Evolutionary conservation across 306 rosid species (phyloP).

Genomic region (Echinosophora koreensis): DNA sequence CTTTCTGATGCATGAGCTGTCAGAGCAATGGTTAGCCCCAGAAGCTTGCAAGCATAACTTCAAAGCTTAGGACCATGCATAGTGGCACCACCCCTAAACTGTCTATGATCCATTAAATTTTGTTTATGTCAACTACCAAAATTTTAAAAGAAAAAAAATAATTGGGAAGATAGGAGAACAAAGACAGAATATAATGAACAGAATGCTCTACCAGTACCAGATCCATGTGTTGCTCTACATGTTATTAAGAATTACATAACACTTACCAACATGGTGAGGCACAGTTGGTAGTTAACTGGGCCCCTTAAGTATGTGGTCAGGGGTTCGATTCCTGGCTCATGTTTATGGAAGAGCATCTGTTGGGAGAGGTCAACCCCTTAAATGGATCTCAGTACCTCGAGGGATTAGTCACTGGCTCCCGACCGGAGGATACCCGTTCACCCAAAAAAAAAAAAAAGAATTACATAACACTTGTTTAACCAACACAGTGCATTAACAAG

Average conservation of each 20-base stretch:
- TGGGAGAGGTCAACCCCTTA: no score
- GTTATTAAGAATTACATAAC: background rate
- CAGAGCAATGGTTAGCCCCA: slow-evolving; percentile 65
- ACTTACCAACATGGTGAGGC: background rate
- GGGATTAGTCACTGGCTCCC: no score
- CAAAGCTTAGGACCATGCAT: slow-evolving; percentile 76
- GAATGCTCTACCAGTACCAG: slow-evolving; percentile 43
- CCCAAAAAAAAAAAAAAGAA: no score
- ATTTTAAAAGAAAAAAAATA: background rate
- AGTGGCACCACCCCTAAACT: slow-evolving; percentile 62
- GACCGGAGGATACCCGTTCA: no score
- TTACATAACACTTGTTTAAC: background rate
- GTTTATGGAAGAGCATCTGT: no score
- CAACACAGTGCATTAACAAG: slow-evolving; percentile 9
- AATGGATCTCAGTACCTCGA: no score
- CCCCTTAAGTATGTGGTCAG: no score
- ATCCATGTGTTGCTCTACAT: slow-evolving; percentile 49
- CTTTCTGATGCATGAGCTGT: slow-evolving; percentile 69
- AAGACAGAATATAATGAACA: background rate
- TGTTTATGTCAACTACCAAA: background rate
- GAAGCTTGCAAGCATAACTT: slow-evolving; percentile 72
- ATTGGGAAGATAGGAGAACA: no score
- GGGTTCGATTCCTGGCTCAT: no score
- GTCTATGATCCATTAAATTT: slow-evolving; percentile 43
- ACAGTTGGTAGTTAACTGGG: no score